phyloP scores from a whole-genome alignment of 1,284 basidiomycete genomes.

The Meira miltonrushii region DNA sequence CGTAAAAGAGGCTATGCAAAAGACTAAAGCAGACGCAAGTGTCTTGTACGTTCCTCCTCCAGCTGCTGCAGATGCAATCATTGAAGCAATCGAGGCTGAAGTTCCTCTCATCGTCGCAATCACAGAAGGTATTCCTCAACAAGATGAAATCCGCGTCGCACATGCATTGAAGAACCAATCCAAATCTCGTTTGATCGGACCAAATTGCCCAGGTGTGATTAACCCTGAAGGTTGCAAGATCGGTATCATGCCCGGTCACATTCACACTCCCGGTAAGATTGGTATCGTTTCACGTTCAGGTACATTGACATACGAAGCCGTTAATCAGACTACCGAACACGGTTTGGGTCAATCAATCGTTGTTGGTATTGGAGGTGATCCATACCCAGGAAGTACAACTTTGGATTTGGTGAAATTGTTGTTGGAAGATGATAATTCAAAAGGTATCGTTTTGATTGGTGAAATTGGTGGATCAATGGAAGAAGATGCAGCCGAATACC shows the following conservation, averaged over 20 bases:
- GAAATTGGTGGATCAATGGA: conserved; percentile 99
- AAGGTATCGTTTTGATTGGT: conserved; percentile 93
- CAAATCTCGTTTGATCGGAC: conserved; percentile 75
- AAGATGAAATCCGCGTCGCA: conserved; percentile 59
- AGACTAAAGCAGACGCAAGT: conserved; percentile 47
- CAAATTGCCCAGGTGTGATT: conserved; percentile 98
- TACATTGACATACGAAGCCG: conserved; percentile 50
- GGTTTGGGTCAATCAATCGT: conserved; percentile 95
- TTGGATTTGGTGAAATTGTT: conserved; percentile 94
- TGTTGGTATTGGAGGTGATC: conserved; percentile 97
- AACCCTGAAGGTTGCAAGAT: conserved; percentile 95
- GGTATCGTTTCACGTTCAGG: conserved; percentile 69
- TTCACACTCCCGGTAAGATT: conserved; percentile 81
- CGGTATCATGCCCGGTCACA: conserved; percentile 98
- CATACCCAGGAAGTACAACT: conserved; percentile 94
- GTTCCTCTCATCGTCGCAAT: conserved; percentile 50
- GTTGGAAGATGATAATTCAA: conserved; percentile 70
- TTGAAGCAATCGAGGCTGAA: conserved; percentile 51
- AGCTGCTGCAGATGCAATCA: conserved; percentile 50
- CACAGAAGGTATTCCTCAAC: conserved; percentile 52
- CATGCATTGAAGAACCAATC: conserved; percentile 90
- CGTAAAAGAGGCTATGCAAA: conserved; percentile 68
- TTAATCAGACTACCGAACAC: conserved; percentile 81
- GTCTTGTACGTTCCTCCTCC: conserved; percentile 52
- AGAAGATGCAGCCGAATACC: conserved; percentile 95